These are phyloP conservation scores for Wickerhamiella vanderwaltii DNA, from an alignment of 805 yeast species.

Conservation along the genomic window DNA sequence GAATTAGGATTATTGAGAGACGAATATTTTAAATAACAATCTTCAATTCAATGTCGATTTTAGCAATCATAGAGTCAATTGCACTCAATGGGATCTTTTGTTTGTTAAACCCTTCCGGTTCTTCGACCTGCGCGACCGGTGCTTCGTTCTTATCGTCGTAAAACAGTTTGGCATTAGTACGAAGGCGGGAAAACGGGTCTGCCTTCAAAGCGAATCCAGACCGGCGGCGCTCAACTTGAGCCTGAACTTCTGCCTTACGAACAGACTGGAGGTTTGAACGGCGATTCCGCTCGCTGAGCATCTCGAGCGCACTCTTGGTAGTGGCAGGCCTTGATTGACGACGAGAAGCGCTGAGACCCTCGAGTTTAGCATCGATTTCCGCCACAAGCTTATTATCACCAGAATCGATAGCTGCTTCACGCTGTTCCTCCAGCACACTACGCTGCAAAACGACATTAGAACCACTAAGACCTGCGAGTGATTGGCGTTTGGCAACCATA, in stretches of 20 bases:
- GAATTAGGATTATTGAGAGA: too few species aligned
- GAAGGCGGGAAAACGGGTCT: slow-evolving; percentile 81
- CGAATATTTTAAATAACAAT: slow-evolving; percentile 27
- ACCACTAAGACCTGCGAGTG: slow-evolving; percentile 47
- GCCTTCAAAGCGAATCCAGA: slow-evolving; percentile 27
- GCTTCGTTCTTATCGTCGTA: slow-evolving; percentile 30
- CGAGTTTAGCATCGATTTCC: slow-evolving; percentile 27
- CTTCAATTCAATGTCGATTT: slow-evolving; percentile 28
- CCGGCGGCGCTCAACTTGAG: slow-evolving; percentile 42
- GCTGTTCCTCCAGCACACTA: slow-evolving; percentile 56
- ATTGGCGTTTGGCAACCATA: slow-evolving; percentile 62
- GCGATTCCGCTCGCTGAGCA: slow-evolving; percentile 76
- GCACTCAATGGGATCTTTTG: slow-evolving; percentile 17
- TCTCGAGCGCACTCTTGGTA: slow-evolving; percentile 18
- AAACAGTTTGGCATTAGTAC: slow-evolving; percentile 76
- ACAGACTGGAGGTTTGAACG: slow-evolving; percentile 64
- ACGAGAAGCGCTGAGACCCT: slow-evolving; percentile 14
- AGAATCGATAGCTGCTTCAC: slow-evolving; percentile 55
- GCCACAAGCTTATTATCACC: slow-evolving; percentile 26
- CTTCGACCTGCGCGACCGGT: slow-evolving; percentile 11
- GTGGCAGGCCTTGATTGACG: neutral
- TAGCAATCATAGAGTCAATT: slow-evolving; percentile 31
- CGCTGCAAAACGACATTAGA: slow-evolving; percentile 68
- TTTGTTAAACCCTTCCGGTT: neutral
- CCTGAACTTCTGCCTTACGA: slow-evolving; percentile 64